Evolutionary conservation across 1,284 basidiomycete species (phyloP), one percentile per base, ranked within the genome.

Genomic region (Coniferiporia sulphurascens): DNA sequence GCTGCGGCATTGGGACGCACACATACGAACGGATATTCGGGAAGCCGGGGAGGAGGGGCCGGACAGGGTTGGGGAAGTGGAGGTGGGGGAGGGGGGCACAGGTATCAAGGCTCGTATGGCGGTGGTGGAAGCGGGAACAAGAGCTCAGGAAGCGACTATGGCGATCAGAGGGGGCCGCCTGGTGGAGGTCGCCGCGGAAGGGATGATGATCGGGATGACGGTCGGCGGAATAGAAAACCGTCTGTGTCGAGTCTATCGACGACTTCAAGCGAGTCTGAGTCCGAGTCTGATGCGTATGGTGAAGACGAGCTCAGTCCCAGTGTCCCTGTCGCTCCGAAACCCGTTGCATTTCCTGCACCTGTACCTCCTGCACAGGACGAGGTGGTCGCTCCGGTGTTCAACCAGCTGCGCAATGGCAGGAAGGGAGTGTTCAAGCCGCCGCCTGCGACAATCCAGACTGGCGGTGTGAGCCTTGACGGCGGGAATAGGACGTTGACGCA

Each of bases 301-400:
- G 32, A 54, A 21, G 46, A 62, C 35, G 49, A 34, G 35, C 17
- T 49, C 55, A n/a, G 9, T 21, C 17, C 34, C 27, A 8, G 41
- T 35, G 17, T 48, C 35, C 10, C 67, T 67, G 6, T 49, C 69
- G 56, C 52, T 13, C 56, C 34, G 27, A 27, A 27, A 27, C 27
- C 27, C 27, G 27, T 27, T 27, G 27, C 27, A 27, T 27, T 27
- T 5, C 27, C 27, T 27, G 27, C 27, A 5, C 5, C 27, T 5
- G 27, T 27, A 5, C 27, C 67, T 43, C 65, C 58, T 48, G 66
- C 68, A 51, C 73, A 72, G 19, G 71, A 73, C 10, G 71, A 56
- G 21, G 48, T 62, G 0, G 53, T 61, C 10, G 58, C 65, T 36
- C 72, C 73, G 51, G 45, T 52, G 15, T 57, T 61, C 44, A 61